Base-by-base conservation (phyloP, 495 filamentous ascomycete genomes). In the Pyrenula aspistea region DNA sequence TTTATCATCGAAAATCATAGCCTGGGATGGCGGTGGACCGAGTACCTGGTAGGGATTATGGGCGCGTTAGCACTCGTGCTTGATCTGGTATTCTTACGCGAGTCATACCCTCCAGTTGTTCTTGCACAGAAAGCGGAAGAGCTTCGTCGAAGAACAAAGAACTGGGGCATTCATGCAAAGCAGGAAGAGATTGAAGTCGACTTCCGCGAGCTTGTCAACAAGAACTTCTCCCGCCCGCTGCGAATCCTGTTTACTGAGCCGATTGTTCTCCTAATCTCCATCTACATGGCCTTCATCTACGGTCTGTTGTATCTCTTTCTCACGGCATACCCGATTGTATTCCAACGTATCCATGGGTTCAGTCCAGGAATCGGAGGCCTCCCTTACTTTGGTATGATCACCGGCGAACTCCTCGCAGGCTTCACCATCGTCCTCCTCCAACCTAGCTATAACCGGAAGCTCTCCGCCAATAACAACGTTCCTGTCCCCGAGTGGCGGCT, bases 91-190 rank as follows among this genome's bases (percentile, higher is more conserved):
- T 89, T 91, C 72, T 74, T 95, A 24, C 57, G 81, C 59, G 90
- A 96, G 70, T 88, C 89, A 0, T 96, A 95, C 63, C 88, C 89
- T 19, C 89, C 90, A 0, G 73, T 88, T 2, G 83, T 95, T 54
- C 76, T 95, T 0, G 78, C 93, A 53, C 66, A 72, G 23, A 94
- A 95, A 69, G 91, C 90, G 2, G 67, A 78, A 0, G 83, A 91
- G 55, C 75, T 96, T 21, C 86, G 91, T 52, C 86, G 88, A 11
- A 72, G 86, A 50, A 95, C 91, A 4, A 80, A 82, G 65, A 95
- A 94, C 71, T 94, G 90, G 89, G 91, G 88, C 51, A 94, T 96
- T 60, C 89, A 95, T 71, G 88, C 90, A 51, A 94, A 91, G 65
- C 88, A 95, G 67, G 91, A 95, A 65, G 89, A 95, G 71, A 90